These are phyloP conservation scores for Dioscorea zingiberensis DNA, from an alignment of 106 monocot species.

Conservation along the genomic window DNA sequence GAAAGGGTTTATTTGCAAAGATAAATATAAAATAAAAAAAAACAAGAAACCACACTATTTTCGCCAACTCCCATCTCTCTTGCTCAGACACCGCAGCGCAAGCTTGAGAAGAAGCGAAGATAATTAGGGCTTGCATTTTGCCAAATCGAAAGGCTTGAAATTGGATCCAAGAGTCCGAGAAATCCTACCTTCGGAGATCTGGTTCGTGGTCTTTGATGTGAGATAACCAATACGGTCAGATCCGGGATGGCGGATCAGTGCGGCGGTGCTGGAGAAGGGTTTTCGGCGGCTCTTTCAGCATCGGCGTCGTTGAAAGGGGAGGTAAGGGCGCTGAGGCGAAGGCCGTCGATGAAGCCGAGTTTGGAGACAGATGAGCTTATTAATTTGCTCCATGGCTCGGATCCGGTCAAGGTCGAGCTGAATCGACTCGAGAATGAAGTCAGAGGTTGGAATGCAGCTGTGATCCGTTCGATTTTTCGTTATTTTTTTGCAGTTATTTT, in stretches of 20 bases:
- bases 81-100: too few relatives aligned
- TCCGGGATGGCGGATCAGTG: conserved; percentile 28
- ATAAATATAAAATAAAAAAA: too few relatives aligned
- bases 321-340: conserved; percentile 18
- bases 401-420: conserved; percentile 81
- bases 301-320: conserved; percentile 19
- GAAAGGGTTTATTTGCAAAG: too few relatives aligned
- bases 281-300: conserved; percentile 3
- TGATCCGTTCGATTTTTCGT: conserved; percentile 1
- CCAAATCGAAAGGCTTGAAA: not conserved
- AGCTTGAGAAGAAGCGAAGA: too few relatives aligned
- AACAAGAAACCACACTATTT: too few relatives aligned
- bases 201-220: not conserved
- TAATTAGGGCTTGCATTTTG: not conserved
- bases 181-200: not conserved
- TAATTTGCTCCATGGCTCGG: conserved; percentile 71
- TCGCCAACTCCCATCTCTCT: too few relatives aligned
- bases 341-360: conserved; percentile 38
- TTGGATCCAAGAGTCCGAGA: not conserved
- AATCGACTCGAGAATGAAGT: conserved; percentile 82
- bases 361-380: conserved; percentile 71
- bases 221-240: not conserved
- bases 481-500: not conserved
- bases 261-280: conserved; percentile 14
- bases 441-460: conserved; percentile 43